Evolutionary conservation across 2,329 filamentous ascomycete genomes (phyloP).

Genomic region (Emergomyces africanus): DNA sequence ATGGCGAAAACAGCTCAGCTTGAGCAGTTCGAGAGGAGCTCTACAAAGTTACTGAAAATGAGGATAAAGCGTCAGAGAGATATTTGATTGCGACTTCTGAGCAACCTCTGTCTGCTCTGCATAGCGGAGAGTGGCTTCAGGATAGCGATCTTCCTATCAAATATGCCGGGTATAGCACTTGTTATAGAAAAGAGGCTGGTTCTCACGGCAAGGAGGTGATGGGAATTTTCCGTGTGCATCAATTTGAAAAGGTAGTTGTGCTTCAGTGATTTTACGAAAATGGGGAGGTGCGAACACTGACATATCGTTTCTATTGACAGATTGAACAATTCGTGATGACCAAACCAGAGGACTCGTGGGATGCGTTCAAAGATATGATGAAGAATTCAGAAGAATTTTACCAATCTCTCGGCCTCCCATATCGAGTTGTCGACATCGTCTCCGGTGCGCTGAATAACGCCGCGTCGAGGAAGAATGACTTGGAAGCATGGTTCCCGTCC

Average conservation of each 20-base stretch:
- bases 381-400: constrained; percentile 87
- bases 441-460: constrained; percentile 91
- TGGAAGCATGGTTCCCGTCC: constrained; percentile 94
- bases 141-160: constrained; percentile 79
- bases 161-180: constrained; percentile 85
- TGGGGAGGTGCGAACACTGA: constrained; percentile 7
- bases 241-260: constrained; percentile 79
- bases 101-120: constrained; percentile 85
- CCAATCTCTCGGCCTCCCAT: constrained; percentile 74
- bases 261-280: neutral
- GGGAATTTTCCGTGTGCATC: constrained; percentile 96
- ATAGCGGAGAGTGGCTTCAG: constrained; percentile 87
- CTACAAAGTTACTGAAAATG: constrained; percentile 75
- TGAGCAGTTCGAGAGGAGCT: constrained; percentile 96
- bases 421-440: constrained; percentile 86
- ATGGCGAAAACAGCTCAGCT: constrained; percentile 99
- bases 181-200: constrained; percentile 91
- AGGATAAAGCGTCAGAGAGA: constrained; percentile 80
- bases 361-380: constrained; percentile 91
- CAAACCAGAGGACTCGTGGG: constrained; percentile 83
- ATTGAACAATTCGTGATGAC: constrained; percentile 69
- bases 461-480: constrained; percentile 82
- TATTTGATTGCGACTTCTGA: constrained; percentile 74
- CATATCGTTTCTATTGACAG: constrained; percentile 20
- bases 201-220: constrained; percentile 86